These are phyloP conservation scores for Boletus reticuloceps DNA, from an alignment of 768 basidiomycete genomes.

Conservation along the genomic window DNA sequence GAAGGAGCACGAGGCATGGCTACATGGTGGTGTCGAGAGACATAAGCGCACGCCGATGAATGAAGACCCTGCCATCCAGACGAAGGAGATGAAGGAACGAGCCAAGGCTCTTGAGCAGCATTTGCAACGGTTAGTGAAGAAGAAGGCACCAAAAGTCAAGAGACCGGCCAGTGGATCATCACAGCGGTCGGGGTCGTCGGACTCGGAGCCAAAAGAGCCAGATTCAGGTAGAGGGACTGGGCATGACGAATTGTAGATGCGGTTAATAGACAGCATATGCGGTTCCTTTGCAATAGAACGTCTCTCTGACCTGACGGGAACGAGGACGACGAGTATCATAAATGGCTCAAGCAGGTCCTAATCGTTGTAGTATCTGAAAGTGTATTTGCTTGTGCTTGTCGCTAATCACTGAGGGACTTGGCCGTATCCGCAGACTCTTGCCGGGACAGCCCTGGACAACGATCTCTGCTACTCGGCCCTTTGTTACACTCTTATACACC, in stretches of 20 bases:
- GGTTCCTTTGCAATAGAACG: no score
- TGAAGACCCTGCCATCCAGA: slow-evolving; percentile 84
- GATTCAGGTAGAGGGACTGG: slow-evolving; percentile 16
- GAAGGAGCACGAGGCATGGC: slow-evolving; percentile 81
- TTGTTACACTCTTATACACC: background rate
- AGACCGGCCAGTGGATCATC: slow-evolving; percentile 36
- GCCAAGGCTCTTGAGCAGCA: slow-evolving; percentile 79
- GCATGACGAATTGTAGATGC: slow-evolving; percentile 32
- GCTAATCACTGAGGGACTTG: background rate
- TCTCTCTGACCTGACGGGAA: no score
- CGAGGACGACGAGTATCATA: no score
- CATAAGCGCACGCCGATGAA: slow-evolving; percentile 73
- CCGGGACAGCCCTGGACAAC: background rate
- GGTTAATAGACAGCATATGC: slow-evolving; percentile 13
- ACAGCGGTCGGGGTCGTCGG: slow-evolving; percentile 11
- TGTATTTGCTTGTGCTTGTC: slow-evolving; percentile 1
- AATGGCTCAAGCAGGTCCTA: no score
- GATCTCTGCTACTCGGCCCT: slow-evolving; percentile 29
- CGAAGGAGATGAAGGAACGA: slow-evolving; percentile 80
- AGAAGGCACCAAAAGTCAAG: slow-evolving; percentile 64
- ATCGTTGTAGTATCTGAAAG: background rate
- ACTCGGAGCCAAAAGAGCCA: slow-evolving; percentile 17
- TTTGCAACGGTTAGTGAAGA: slow-evolving; percentile 62
- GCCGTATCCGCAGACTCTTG: no score
- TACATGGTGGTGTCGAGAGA: slow-evolving; percentile 75